Percentiles rank a stretch among this genome's conserved stretches.
These are phyloP conservation scores for Podospora sp. DNA, from an alignment of 495 filamentous ascomycete genomes.

Conservation along the genomic window DNA sequence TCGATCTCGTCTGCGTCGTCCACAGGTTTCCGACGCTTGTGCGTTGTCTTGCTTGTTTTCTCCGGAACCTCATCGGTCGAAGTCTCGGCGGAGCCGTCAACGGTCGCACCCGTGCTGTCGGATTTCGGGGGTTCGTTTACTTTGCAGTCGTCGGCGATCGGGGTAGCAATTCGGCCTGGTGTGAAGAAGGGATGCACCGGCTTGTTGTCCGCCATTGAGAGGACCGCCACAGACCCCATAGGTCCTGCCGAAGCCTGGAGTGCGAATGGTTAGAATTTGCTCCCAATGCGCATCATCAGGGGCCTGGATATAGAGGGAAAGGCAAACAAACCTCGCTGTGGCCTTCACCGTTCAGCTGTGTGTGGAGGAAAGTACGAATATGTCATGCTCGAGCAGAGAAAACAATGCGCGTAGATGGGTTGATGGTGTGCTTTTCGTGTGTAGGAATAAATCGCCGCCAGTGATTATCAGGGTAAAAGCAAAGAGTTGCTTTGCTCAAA, in stretches of 20 bases:
- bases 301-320: background rate
- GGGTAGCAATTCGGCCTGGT: constrained; percentile 18
- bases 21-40: constrained; percentile 56
- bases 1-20: constrained; percentile 23
- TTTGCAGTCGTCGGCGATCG: background rate
- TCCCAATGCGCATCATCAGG: background rate
- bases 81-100: constrained; percentile 6
- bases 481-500: background rate
- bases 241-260: background rate
- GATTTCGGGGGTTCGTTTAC: constrained; percentile 15
- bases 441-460: background rate
- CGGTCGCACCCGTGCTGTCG: background rate
- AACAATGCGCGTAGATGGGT: background rate
- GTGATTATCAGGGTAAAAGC: background rate
- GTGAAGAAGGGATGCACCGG: constrained; percentile 40
- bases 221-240: constrained; percentile 33
- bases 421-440: background rate
- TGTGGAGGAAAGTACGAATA: background rate
- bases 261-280: background rate
- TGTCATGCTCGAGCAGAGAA: constrained; percentile 11
- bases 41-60: constrained; percentile 42
- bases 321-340: background rate
- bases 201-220: constrained; percentile 34
- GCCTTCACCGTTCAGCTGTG: background rate
- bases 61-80: constrained; percentile 15